phyloP scores from a whole-genome alignment of 2,329 filamentous ascomycete genomes.

The Didymellaceae sp. region DNA sequence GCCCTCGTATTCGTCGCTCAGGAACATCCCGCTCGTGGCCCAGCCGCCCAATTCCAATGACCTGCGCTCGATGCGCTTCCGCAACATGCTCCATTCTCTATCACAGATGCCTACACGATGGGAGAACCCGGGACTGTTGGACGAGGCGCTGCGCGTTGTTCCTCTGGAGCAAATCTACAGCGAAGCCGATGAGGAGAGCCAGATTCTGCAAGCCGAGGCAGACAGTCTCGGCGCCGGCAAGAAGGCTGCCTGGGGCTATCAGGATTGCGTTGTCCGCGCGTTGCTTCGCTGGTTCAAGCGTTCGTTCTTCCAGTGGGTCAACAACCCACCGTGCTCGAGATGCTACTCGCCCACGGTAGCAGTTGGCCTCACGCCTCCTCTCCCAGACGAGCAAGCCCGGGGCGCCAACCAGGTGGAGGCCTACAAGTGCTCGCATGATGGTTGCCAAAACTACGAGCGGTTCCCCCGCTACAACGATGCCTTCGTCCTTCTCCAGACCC shows the following conservation, averaged over 20 bases:
- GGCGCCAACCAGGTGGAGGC: constrained; percentile 88
- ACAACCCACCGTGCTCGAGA: constrained; percentile 85
- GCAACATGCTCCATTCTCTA: constrained; percentile 80
- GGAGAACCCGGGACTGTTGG: constrained; percentile 92
- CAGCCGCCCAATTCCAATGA: constrained; percentile 72
- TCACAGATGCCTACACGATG: constrained; percentile 91
- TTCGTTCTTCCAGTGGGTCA: constrained; percentile 95
- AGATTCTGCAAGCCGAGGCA: constrained; percentile 85
- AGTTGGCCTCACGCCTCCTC: constrained; percentile 82
- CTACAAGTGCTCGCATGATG: constrained; percentile 80
- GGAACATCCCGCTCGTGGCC: constrained; percentile 73
- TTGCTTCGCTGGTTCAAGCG: constrained; percentile 95
- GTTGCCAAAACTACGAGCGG: constrained; percentile 80
- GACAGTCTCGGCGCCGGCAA: constrained; percentile 82
- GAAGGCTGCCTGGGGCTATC: constrained; percentile 92
- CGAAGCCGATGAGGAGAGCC: constrained; percentile 91
- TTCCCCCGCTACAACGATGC: constrained; percentile 96
- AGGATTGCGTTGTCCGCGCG: constrained; percentile 92
- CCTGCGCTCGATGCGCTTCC: constrained; percentile 56
- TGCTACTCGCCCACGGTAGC: constrained; percentile 85
- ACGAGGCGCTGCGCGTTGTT: constrained; percentile 86
- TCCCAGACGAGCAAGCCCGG: constrained; percentile 86
- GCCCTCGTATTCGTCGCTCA: constrained; percentile 67
- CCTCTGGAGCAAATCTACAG: constrained; percentile 90
- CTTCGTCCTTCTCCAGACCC: constrained; percentile 86